Evolutionary conservation across 2,329 filamentous ascomycete species (phyloP).

Genomic region (Colletotrichum falcatum): DNA sequence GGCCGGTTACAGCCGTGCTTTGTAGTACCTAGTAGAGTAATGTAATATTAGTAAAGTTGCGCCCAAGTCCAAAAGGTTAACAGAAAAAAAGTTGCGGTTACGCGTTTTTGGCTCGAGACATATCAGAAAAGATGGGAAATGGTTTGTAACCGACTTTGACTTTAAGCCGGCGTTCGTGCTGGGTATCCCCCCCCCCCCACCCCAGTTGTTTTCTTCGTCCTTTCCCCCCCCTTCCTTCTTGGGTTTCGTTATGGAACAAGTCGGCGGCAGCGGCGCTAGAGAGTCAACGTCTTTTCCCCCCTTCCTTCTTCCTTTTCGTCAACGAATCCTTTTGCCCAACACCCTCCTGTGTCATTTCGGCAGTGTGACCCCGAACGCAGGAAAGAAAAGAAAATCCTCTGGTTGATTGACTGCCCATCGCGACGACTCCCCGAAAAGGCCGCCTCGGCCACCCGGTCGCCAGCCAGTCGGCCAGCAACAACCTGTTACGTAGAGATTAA

Average conservation of each 20-base stretch:
- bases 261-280: constrained; percentile 19
- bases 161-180: constrained; percentile 13
- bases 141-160: background rate
- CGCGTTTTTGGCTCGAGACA: background rate
- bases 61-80: no score
- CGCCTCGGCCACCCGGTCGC: constrained; percentile 2
- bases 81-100: no score
- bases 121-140: background rate
- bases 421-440: background rate
- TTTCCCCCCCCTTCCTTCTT: background rate
- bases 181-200: no score
- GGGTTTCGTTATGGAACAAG: constrained; percentile 24
- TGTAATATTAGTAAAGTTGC: background rate
- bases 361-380: background rate
- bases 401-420: background rate
- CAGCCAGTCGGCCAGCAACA: constrained; percentile 24
- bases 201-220: no score
- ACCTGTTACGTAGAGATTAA: constrained; percentile 38
- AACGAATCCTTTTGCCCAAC: background rate
- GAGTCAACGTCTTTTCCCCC: background rate
- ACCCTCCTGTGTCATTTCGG: no score
- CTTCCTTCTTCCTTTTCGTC: background rate
- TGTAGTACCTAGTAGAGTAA: background rate
- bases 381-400: no score
- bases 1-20: no score